Percentiles rank a stretch among this genome's conserved stretches.
Evolutionary conservation across 768 basidiomycete species (phyloP).

Genomic region (Trametes coccinea): DNA sequence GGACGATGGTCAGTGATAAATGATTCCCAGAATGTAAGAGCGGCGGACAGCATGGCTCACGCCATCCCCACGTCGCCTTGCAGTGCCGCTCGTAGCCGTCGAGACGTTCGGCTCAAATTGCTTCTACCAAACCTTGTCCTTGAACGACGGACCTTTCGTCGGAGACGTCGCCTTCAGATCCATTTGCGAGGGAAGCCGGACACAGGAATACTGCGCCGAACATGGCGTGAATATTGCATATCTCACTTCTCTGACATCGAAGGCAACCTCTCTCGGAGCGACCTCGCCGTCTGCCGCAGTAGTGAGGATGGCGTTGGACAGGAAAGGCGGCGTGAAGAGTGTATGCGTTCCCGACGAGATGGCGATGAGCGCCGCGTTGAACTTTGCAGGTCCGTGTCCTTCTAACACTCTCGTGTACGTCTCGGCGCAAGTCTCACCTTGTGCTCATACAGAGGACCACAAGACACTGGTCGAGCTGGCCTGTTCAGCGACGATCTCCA

Average conservation of each 20-base stretch:
- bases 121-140: slow-evolving; percentile 66
- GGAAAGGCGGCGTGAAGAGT: slow-evolving; percentile 56
- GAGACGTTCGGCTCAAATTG: slow-evolving; percentile 75
- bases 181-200: slow-evolving; percentile 42
- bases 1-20: slow-evolving; percentile 55
- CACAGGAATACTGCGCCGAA: slow-evolving; percentile 39
- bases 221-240: slow-evolving; percentile 56
- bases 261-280: slow-evolving; percentile 72
- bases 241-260: slow-evolving; percentile 58
- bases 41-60: neutral
- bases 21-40: no score
- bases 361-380: slow-evolving; percentile 58
- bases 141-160: slow-evolving; percentile 46
- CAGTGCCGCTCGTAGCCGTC: slow-evolving; percentile 65
- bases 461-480: slow-evolving; percentile 75
- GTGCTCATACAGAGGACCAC: slow-evolving; percentile 59
- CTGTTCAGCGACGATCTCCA: slow-evolving; percentile 66
- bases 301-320: slow-evolving; percentile 64
- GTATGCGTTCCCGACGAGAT: slow-evolving; percentile 68
- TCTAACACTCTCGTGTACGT: neutral
- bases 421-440: neutral
- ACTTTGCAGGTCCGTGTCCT: slow-evolving; percentile 55
- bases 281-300: slow-evolving; percentile 61
- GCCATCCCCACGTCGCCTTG: neutral
- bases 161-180: slow-evolving; percentile 35